Conservation (phyloP, 495 filamentous ascomycete genomes). For the Lasiosphaeriaceae sp. region DNA sequence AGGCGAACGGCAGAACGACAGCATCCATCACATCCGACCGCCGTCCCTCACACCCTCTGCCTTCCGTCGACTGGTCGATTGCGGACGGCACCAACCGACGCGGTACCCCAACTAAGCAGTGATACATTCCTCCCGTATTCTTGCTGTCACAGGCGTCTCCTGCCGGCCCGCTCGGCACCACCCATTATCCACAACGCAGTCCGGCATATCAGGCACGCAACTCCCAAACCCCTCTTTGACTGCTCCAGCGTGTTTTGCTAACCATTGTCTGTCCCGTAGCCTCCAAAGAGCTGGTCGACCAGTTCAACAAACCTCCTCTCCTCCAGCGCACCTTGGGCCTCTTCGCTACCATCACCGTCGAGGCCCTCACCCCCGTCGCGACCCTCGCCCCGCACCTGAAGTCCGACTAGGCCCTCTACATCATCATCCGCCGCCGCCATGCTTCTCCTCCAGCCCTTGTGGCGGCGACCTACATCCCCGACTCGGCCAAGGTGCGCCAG, state of each 20-base stretch:
- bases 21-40: no score
- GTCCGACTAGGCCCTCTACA: constrained; percentile 72
- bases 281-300: constrained; percentile 77
- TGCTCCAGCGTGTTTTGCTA: no score
- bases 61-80: no score
- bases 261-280: constrained; percentile 43
- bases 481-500: constrained; percentile 81
- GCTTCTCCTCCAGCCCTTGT: constrained; percentile 53
- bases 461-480: constrained; percentile 86
- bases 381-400: constrained; percentile 61
- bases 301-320: constrained; percentile 74
- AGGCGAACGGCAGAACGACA: no score
- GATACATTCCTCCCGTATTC: no score
- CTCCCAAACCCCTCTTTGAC: no score
- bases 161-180: no score
- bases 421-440: constrained; percentile 76
- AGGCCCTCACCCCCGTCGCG: constrained; percentile 55
- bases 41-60: no score
- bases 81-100: no score
- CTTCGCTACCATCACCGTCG: constrained; percentile 71
- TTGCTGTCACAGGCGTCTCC: no score
- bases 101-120: no score
- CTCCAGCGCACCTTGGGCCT: constrained; percentile 67
- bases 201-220: constrained; percentile 73
- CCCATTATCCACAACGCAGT: constrained; percentile 90